A percentile compares a stretch with the other conserved stretches of the same genome.
Conservation (phyloP, 805 yeast genomes). For the Saturnispora diversa region DNA sequence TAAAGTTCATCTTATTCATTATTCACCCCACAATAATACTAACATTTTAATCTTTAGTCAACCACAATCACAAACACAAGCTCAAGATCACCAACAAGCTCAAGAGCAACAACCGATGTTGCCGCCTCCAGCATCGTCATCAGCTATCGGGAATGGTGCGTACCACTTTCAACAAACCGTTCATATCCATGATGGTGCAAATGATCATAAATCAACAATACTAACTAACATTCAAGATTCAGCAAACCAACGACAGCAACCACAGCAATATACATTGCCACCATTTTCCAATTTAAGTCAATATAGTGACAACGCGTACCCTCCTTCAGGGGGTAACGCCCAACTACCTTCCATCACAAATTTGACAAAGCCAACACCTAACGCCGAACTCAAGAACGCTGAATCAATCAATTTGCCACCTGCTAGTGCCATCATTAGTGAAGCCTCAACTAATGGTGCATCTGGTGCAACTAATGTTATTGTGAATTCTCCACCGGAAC, state of each 20-base stretch:
- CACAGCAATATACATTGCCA: slow-evolving; percentile 7
- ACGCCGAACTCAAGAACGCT: too few relatives aligned
- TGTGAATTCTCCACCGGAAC: background rate
- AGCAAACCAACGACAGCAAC: background rate
- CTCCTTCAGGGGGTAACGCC: background rate
- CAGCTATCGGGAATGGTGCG: slow-evolving; percentile 14
- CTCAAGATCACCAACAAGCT: slow-evolving; percentile 1
- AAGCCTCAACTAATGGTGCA: slow-evolving; percentile 11
- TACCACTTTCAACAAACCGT: slow-evolving; percentile 9
- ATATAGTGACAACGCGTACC: background rate
- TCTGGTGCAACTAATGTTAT: slow-evolving; percentile 14
- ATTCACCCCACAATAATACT: too few relatives aligned
- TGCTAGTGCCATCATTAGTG: slow-evolving; percentile 19
- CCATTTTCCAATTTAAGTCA: slow-evolving; percentile 6
- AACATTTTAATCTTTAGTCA: too few relatives aligned
- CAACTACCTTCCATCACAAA: background rate
- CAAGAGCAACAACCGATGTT: slow-evolving; percentile 13
- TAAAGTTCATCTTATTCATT: too few relatives aligned
- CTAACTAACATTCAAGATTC: background rate
- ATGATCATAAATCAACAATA: background rate
- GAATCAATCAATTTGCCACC: slow-evolving; percentile 24
- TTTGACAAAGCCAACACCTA: too few relatives aligned
- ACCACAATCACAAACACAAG: background rate
- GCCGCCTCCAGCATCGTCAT: slow-evolving; percentile 17
- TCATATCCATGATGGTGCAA: slow-evolving; percentile 5